A percentile compares a stretch with the other conserved stretches of the same genome.
These are phyloP conservation scores for Aurantiochytrium sp. DNA, from an alignment of 108 stramenopile species.

Conservation along the genomic window DNA sequence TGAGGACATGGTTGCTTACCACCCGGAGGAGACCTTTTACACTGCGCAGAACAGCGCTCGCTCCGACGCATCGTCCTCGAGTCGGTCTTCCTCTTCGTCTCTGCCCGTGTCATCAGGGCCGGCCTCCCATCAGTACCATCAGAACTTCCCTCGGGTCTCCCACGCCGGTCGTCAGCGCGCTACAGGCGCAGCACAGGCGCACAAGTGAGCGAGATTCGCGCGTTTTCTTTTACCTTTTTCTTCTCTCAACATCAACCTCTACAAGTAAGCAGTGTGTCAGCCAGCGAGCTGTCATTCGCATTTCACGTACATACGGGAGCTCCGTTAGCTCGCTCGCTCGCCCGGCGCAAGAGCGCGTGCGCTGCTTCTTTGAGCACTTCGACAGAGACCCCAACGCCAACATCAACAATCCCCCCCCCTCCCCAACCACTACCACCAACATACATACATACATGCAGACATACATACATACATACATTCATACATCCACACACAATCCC, in stretches of 20 bases:
- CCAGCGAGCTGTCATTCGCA: neutral
- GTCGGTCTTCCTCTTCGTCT: neutral
- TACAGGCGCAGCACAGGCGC: neutral
- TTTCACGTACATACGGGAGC: neutral
- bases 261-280: no score
- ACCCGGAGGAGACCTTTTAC: neutral
- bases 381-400: no score
- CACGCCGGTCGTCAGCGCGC: neutral
- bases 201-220: neutral
- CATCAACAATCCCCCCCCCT: neutral
- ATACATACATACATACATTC: neutral
- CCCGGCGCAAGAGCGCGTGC: no score
- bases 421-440: neutral
- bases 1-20: slow-evolving; percentile 11
- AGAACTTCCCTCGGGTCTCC: neutral
- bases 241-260: no score
- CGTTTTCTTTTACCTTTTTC: no score
- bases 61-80: neutral
- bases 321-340: neutral
- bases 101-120: neutral
- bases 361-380: no score
- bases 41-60: neutral
- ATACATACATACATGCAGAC: neutral
- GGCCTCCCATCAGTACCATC: neutral
- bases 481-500: neutral